Evolutionary conservation across 2,329 filamentous ascomycete genomes (phyloP).

Genomic region (Trichothecium sympodiale): DNA sequence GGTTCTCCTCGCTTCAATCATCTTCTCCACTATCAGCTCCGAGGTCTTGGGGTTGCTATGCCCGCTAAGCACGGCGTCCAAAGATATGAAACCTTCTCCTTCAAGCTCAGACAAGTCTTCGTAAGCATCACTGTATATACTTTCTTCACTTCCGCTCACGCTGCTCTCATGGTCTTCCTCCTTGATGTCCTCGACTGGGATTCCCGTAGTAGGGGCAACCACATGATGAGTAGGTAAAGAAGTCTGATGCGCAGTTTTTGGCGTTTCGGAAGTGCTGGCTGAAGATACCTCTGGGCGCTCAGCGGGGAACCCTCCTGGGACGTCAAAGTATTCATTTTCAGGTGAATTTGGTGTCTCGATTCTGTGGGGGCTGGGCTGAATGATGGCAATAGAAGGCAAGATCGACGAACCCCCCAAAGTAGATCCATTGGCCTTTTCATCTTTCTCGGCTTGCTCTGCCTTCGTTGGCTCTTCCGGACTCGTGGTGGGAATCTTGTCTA

Average conservation of each 20-base stretch:
- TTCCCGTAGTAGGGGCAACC: not conserved
- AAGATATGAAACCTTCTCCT: slow-evolving; percentile 57
- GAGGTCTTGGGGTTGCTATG: slow-evolving; percentile 24
- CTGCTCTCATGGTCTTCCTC: slow-evolving; percentile 30
- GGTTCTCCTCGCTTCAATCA: not conserved
- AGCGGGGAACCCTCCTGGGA: slow-evolving; percentile 50
- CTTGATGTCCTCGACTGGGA: slow-evolving; percentile 16
- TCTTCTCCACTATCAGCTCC: slow-evolving; percentile 1
- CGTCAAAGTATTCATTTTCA: slow-evolving; percentile 27
- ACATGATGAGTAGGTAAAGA: slow-evolving; percentile 5
- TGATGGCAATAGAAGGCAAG: slow-evolving; percentile 33
- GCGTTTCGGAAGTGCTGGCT: slow-evolving; percentile 3
- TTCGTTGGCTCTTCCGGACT: not conserved
- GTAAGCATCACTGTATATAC: slow-evolving; percentile 66
- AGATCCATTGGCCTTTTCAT: slow-evolving; percentile 4
- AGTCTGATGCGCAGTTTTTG: not conserved
- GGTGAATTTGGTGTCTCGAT: slow-evolving; percentile 9
- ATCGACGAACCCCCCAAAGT: slow-evolving; percentile 4
- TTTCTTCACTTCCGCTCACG: slow-evolving; percentile 30
- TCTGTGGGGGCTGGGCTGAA: slow-evolving; percentile 28
- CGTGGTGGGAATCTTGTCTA: not conserved
- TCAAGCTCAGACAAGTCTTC: slow-evolving; percentile 59
- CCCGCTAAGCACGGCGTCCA: slow-evolving; percentile 60
- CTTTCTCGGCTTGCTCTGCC: not conserved
- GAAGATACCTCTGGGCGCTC: slow-evolving; percentile 11